Evolutionary conservation across 352 stramenopile species (phyloP).

Genomic region (Phytophthora pinifolia): DNA sequence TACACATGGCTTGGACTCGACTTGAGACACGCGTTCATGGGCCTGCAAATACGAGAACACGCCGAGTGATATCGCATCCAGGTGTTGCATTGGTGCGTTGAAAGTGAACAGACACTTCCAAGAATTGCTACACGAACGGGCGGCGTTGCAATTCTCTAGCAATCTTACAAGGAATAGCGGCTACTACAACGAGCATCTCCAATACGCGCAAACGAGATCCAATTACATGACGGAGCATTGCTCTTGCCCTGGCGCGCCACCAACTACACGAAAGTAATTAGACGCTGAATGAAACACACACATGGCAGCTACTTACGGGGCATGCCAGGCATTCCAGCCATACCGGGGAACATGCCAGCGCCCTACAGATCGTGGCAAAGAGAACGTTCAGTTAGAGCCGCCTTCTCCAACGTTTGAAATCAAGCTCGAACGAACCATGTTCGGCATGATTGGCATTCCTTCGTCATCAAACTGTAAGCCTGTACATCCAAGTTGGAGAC

Average conservation of each 20-base stretch:
- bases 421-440: slow-evolving; percentile 61
- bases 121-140: slow-evolving; percentile 4
- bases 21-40: slow-evolving; percentile 50
- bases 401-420: neutral
- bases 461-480: slow-evolving; percentile 96
- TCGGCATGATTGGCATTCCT: slow-evolving; percentile 96
- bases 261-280: slow-evolving; percentile 33
- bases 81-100: slow-evolving; percentile 26
- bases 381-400: neutral
- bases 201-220: slow-evolving; percentile 10
- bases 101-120: slow-evolving; percentile 25
- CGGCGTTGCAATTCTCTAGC: slow-evolving; percentile 26
- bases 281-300: slow-evolving; percentile 3
- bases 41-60: slow-evolving; percentile 71
- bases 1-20: slow-evolving; percentile 58
- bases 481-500: slow-evolving; percentile 6
- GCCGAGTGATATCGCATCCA: slow-evolving; percentile 64
- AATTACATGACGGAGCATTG: slow-evolving; percentile 76
- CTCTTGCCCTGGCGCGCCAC: slow-evolving; percentile 57
- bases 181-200: slow-evolving; percentile 18
- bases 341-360: slow-evolving; percentile 75
- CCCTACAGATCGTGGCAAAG: slow-evolving; percentile 36
- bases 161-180: slow-evolving; percentile 26
- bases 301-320: slow-evolving; percentile 46
- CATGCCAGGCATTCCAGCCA: slow-evolving; percentile 82